phyloP scores from a whole-genome alignment of 108 stramenopile species.

The Discostella stelligeroides region DNA sequence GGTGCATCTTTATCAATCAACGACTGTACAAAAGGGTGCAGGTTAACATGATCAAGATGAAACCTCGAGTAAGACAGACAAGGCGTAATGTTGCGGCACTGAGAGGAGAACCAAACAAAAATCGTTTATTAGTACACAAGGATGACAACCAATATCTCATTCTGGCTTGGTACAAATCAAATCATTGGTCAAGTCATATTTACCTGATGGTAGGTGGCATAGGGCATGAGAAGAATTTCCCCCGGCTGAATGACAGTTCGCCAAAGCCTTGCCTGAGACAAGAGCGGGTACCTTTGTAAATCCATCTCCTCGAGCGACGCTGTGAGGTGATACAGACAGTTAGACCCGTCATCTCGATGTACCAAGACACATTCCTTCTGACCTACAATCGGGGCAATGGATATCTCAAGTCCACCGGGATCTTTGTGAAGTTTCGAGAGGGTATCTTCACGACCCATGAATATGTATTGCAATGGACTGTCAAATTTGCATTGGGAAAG shows the following conservation, averaged over 20 bases:
- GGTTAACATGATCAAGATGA: slow-evolving; percentile 76
- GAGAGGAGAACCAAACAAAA: not conserved
- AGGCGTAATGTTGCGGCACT: slow-evolving; percentile 76
- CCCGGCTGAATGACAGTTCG: slow-evolving; percentile 71
- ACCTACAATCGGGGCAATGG: slow-evolving; percentile 82
- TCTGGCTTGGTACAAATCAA: not conserved
- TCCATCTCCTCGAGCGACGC: slow-evolving; percentile 66
- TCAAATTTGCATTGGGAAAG: slow-evolving; percentile 54
- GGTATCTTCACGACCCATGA: slow-evolving; percentile 79
- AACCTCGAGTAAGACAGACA: slow-evolving; percentile 83
- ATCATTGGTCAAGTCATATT: not conserved
- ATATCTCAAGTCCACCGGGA: slow-evolving; percentile 74
- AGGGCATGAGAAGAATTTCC: slow-evolving; percentile 86
- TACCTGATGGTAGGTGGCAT: slow-evolving; percentile 78
- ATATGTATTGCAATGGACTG: slow-evolving; percentile 82
- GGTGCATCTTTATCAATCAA: slow-evolving; percentile 69
- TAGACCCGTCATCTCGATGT: slow-evolving; percentile 66
- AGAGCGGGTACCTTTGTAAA: slow-evolving; percentile 60
- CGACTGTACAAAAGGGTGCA: slow-evolving; percentile 63
- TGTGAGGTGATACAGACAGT: slow-evolving; percentile 62
- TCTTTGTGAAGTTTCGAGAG: slow-evolving; percentile 73
- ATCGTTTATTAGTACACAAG: not conserved
- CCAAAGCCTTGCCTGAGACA: slow-evolving; percentile 66
- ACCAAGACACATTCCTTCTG: slow-evolving; percentile 82
- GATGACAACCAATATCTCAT: not conserved